A percentile compares a stretch with the other conserved stretches of the same genome.
Evolutionary conservation across 345 rosid genomes (phyloP).

Genomic region (Populus alba): DNA sequence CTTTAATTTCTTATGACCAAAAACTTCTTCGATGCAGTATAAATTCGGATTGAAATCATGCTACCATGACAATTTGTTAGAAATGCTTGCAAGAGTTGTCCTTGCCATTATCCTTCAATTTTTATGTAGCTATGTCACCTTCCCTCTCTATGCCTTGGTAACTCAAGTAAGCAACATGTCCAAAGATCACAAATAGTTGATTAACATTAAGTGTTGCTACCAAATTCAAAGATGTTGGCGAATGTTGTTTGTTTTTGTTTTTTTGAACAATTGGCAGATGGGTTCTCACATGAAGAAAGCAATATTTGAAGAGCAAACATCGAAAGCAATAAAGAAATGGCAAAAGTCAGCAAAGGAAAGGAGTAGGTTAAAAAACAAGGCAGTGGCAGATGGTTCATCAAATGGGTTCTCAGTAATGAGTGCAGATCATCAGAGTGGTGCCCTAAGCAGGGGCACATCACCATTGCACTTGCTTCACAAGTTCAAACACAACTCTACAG

Average conservation of each 20-base stretch:
- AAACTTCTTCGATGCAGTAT: conserved; percentile 23
- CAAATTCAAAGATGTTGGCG: background rate
- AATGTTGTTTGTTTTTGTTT: no score
- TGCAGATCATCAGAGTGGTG: conserved; percentile 13
- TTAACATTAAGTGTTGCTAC: background rate
- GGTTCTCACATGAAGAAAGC: conserved; percentile 54
- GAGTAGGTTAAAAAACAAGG: conserved; percentile 22
- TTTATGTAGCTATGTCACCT: conserved; percentile 44
- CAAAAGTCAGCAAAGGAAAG: conserved; percentile 41
- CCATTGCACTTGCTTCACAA: conserved; percentile 41
- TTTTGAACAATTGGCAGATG: conserved; percentile 29
- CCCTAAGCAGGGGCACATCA: conserved; percentile 34
- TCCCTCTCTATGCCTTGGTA: conserved; percentile 41
- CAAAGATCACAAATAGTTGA: background rate
- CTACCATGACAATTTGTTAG: conserved; percentile 27
- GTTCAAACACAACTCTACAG: conserved; percentile 22
- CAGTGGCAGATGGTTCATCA: background rate
- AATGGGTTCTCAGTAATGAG: conserved; percentile 26
- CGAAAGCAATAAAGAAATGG: conserved; percentile 42
- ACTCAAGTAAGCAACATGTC: conserved; percentile 30
- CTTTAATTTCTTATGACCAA: background rate
- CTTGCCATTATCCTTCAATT: conserved; percentile 36
- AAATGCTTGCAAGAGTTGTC: conserved; percentile 17
- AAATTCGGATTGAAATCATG: conserved; percentile 37
- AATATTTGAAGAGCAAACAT: conserved; percentile 47